Base-by-base conservation (phyloP, 371 early-diverging fungal genomes). In the Apophysomyces sp. region DNA sequence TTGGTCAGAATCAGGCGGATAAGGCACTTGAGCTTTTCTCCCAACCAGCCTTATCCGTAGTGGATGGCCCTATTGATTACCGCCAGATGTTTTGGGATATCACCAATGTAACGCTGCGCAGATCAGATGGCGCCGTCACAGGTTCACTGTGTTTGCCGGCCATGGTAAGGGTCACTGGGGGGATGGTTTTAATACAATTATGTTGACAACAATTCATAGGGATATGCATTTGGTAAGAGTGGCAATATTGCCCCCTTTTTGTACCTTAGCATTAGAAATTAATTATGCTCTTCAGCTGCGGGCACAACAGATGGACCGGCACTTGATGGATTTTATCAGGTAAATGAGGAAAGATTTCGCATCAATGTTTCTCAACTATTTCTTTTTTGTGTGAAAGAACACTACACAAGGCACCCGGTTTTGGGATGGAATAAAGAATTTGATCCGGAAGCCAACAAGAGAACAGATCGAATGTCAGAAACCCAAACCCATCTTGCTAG, bases 281-380 rank as follows among this genome's bases (percentile, higher is more conserved):
- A 37, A 37, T 11, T 9, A 44, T 44, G 4, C 8, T 21, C 24
- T 52, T 8, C 80, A 74, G 81, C 84, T 62, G 87, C 88, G 30
- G 90, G 89, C 32, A 89, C 90, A 18, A 88, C 87, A 7, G 90
- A 89, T 74, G 82, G 78, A 9, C 82, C 82, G 11, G 82, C 76
- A 4, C 31, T 73, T 1, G 60, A 64, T 40, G 73, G 80, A 24
- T 76, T 82, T 52, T 72, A 75, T 52, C 82, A 82, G 65, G 76
- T 71, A 52, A 4, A 8, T 34, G 34, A 58, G 29, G 18, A 56
- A 24, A 58, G 13, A 57, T 24, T 6, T 18, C 27, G n/a, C 51
- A 9, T 7, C 9, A 15, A 28, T 59, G 4, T 59, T 9, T 52
- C 15, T 21, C 15, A 16, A 34, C 6, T n/a, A 16, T 36, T 32